A percentile compares a stretch with the other conserved stretches of the same genome.
Evolutionary conservation across 2,329 filamentous ascomycete species (phyloP).

Genomic region (Colletotrichum salicis): DNA sequence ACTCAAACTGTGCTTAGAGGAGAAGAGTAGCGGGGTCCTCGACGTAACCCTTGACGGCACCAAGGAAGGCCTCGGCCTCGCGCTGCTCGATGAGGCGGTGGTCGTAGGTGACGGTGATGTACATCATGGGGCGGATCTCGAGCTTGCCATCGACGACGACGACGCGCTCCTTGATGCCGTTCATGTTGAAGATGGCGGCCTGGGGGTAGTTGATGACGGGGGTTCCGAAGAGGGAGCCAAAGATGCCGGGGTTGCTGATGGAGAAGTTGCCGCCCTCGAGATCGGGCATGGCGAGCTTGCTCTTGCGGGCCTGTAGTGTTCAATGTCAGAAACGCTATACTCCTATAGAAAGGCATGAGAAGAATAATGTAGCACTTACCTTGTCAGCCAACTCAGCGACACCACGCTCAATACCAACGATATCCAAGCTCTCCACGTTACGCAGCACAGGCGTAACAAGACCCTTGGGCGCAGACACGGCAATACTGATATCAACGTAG

Average conservation of each 20-base stretch:
- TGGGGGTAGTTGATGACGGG: slow-evolving; percentile 83
- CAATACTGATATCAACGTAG: slow-evolving; percentile 79
- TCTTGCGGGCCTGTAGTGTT: slow-evolving; percentile 67
- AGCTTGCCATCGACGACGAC: slow-evolving; percentile 66
- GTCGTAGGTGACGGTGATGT: slow-evolving; percentile 62
- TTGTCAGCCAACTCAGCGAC: slow-evolving; percentile 72
- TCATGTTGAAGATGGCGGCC: slow-evolving; percentile 70
- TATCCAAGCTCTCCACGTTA: slow-evolving; percentile 64
- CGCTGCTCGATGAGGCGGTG: slow-evolving; percentile 67
- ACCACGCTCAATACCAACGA: slow-evolving; percentile 58
- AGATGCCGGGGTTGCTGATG: slow-evolving; percentile 85
- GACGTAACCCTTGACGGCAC: slow-evolving; percentile 45
- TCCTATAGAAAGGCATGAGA: not conserved
- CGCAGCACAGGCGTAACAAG: slow-evolving; percentile 81
- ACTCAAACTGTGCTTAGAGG: slow-evolving; percentile 51
- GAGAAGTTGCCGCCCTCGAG: slow-evolving; percentile 82
- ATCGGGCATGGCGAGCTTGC: slow-evolving; percentile 81
- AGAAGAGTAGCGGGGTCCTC: slow-evolving; percentile 56
- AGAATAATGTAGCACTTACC: slow-evolving; percentile 58
- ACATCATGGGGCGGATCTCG: slow-evolving; percentile 57
- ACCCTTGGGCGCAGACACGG: slow-evolving; percentile 76
- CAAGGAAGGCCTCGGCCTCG: slow-evolving; percentile 69
- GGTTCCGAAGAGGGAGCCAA: slow-evolving; percentile 62
- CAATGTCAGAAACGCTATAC: not conserved
- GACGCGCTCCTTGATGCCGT: slow-evolving; percentile 65